phyloP scores from a whole-genome alignment of 306 rosid species.

The Cicer cuneatum region DNA sequence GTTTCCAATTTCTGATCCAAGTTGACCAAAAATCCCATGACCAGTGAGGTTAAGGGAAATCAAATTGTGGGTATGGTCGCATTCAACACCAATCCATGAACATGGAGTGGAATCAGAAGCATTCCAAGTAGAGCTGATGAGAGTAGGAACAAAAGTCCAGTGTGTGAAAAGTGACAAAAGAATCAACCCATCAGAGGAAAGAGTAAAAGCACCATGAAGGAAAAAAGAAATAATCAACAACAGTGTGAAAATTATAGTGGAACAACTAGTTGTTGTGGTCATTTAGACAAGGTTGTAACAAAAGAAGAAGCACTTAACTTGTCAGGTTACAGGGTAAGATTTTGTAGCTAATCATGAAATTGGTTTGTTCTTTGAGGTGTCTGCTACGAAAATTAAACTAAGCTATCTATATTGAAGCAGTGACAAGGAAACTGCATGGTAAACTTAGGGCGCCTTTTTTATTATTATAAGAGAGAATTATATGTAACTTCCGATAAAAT shows the following conservation, averaged over 20 bases:
- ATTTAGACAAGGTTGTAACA: background rate
- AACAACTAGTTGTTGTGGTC: background rate
- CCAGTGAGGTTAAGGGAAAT: constrained; percentile 56
- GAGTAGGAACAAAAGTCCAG: constrained; percentile 55
- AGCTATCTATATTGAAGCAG: background rate
- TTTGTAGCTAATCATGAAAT: background rate
- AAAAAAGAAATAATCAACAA: constrained; percentile 33
- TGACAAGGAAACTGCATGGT: background rate
- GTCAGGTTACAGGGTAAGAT: background rate
- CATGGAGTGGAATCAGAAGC: constrained; percentile 69
- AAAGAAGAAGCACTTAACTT: background rate
- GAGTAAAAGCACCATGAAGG: constrained; percentile 38
- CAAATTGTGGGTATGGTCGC: constrained; percentile 49
- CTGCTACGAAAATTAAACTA: background rate
- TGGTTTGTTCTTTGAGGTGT: background rate
- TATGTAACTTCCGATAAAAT: no score
- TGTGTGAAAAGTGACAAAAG: constrained; percentile 53
- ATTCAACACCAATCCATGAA: constrained; percentile 67
- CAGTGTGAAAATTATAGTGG: background rate
- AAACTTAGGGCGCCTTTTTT: no score
- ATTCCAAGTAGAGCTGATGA: constrained; percentile 61
- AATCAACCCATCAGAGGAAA: constrained; percentile 63
- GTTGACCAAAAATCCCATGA: constrained; percentile 53
- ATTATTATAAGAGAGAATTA: no score
- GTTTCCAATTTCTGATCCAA: constrained; percentile 62